Evolutionary conservation across 2,329 filamentous ascomycete species (phyloP).

Genomic region (Stachybotrys echinatus): DNA sequence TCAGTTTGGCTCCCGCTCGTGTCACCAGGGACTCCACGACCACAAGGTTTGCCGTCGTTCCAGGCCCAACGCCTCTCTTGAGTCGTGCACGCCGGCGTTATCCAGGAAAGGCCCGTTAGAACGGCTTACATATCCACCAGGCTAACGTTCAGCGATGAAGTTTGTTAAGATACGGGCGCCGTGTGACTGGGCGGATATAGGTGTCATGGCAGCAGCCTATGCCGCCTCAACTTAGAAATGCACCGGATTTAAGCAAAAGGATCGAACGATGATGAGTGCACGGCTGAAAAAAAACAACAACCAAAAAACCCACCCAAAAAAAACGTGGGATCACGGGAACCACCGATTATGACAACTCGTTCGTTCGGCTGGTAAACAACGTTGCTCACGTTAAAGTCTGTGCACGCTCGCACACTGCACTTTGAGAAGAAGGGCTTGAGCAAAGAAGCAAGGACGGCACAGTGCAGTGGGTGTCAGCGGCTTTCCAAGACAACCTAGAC

Average conservation of each 20-base stretch:
- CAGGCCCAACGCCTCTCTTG: conserved; percentile 10
- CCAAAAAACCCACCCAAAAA: too few relatives aligned
- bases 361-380: too few relatives aligned
- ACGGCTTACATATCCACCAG: neutral
- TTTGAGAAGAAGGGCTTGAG: neutral
- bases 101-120: neutral
- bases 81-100: neutral
- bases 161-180: neutral
- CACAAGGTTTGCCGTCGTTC: conserved; percentile 15
- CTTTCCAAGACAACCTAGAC: conserved; percentile 10
- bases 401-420: neutral
- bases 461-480: conserved; percentile 15
- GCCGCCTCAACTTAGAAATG: too few relatives aligned
- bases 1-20: neutral
- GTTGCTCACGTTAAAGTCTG: neutral
- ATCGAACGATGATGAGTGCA: neutral
- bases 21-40: conserved; percentile 13
- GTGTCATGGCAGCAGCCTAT: too few relatives aligned
- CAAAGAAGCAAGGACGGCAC: neutral
- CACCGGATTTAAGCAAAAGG: neutral
- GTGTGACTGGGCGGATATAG: too few relatives aligned
- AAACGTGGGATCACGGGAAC: conserved; percentile 15
- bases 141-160: neutral
- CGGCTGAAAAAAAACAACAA: neutral
- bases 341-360: conserved; percentile 17